phyloP scores from a whole-genome alignment of 2,329 filamentous ascomycete genomes.

The Clarireedia hainanense region DNA sequence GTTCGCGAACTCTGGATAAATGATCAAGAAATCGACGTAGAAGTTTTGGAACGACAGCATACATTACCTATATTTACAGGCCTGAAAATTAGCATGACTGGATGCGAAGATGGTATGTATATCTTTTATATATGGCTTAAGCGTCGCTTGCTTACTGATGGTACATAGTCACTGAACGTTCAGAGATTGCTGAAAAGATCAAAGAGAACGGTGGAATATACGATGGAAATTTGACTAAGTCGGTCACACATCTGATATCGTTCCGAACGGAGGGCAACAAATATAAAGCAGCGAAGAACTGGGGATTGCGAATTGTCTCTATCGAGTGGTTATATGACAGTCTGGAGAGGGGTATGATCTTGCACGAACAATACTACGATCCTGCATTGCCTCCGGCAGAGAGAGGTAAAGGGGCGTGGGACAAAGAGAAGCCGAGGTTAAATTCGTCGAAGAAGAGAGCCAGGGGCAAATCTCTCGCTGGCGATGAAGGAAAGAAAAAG shows the following conservation, averaged over 20 bases:
- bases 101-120: constrained; percentile 57
- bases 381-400: constrained; percentile 60
- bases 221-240: constrained; percentile 77
- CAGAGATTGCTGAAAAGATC: constrained; percentile 54
- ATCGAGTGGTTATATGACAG: constrained; percentile 82
- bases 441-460: constrained; percentile 50
- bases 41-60: constrained; percentile 58
- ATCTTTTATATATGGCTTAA: background rate
- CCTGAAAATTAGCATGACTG: constrained; percentile 60
- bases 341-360: constrained; percentile 75
- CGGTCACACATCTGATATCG: constrained; percentile 82
- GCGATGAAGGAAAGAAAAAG: constrained; percentile 63
- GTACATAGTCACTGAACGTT: constrained; percentile 52
- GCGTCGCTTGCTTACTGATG: constrained; percentile 18
- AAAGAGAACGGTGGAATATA: constrained; percentile 75
- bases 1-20: constrained; percentile 73
- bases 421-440: constrained; percentile 41
- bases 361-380: constrained; percentile 82
- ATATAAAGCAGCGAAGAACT: constrained; percentile 77
- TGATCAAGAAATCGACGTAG: constrained; percentile 67
- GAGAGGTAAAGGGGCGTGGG: constrained; percentile 73
- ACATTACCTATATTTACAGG: constrained; percentile 56
- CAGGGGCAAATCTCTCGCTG: constrained; percentile 40
- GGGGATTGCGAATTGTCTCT: constrained; percentile 73
- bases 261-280: constrained; percentile 76